Evolutionary conservation across 163 green algal species (phyloP).

Genomic region (Chlamydomonas reinhardtii): DNA sequence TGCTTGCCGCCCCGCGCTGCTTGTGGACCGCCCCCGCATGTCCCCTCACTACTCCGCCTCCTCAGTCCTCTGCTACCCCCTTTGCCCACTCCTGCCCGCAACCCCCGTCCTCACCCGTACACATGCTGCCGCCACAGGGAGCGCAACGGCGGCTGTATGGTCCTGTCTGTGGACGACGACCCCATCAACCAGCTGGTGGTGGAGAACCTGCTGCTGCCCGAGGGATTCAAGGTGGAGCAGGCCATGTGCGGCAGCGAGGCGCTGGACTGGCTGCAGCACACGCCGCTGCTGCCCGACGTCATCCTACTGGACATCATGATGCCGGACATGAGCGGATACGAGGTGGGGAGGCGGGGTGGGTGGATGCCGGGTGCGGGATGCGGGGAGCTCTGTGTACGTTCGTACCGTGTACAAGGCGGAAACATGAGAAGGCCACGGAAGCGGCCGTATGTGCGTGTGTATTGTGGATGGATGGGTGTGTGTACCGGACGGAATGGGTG

Average conservation of each 20-base stretch:
- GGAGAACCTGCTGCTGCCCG: constrained; percentile 51
- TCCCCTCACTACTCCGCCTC: no score
- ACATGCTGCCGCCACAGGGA: constrained; percentile 1
- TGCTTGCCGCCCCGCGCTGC: no score
- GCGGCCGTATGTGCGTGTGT: no score
- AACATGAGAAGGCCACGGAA: no score
- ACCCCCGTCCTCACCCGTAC: no score
- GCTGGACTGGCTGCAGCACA: constrained; percentile 49
- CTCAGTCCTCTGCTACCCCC: no score
- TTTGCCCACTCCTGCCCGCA: no score
- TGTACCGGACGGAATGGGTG: no score
- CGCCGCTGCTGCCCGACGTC: constrained; percentile 49
- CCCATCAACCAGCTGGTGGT: constrained; percentile 66
- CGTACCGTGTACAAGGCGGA: no score
- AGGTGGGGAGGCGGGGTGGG: constrained; percentile 2
- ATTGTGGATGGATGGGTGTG: no score
- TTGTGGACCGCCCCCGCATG: no score
- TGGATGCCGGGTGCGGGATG: background rate
- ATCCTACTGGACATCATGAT: constrained; percentile 68
- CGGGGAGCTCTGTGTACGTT: background rate
- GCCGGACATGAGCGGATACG: constrained; percentile 61
- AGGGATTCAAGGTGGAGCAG: constrained; percentile 52
- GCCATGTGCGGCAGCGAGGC: constrained; percentile 56
- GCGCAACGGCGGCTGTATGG: constrained; percentile 50
- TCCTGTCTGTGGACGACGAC: constrained; percentile 64